phyloP scores from a whole-genome alignment of 164 flowering plant species.

The Chimonanthus praecox region DNA sequence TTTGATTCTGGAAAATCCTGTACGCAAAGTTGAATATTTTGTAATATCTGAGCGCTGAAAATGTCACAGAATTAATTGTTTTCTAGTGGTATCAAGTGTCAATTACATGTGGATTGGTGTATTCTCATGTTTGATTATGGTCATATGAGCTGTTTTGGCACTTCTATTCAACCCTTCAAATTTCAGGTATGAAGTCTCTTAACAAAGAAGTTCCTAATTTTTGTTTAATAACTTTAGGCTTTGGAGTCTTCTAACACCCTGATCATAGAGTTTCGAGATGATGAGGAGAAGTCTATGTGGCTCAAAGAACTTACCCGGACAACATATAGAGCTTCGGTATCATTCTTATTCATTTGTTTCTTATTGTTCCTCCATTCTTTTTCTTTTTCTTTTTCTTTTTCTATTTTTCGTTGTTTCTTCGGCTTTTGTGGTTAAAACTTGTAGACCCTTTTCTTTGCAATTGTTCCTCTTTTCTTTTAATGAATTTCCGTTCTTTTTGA shows the following conservation, averaged over 20 bases:
- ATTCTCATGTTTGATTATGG: neutral
- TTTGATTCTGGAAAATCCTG: neutral
- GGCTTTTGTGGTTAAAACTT: too few relatives aligned
- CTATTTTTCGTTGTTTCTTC: too few relatives aligned
- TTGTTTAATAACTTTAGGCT: constrained; percentile 40
- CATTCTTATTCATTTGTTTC: neutral
- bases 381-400: neutral
- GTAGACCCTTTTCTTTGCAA: neutral
- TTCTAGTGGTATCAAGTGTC: neutral
- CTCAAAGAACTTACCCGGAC: constrained; percentile 72
- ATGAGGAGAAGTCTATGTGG: constrained; percentile 71
- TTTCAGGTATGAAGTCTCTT: neutral
- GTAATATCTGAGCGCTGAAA: too few relatives aligned
- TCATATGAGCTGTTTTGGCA: neutral
- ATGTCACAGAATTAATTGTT: too few relatives aligned
- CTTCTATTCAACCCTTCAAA: neutral
- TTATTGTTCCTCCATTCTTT: neutral
- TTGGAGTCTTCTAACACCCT: constrained; percentile 85
- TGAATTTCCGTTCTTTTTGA: neutral
- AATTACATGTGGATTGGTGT: neutral
- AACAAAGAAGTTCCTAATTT: too few relatives aligned
- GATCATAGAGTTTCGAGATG: constrained; percentile 65
- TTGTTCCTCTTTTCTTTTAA: neutral
- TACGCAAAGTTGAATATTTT: too few relatives aligned
- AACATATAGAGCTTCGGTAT: constrained; percentile 90